phyloP scores from a whole-genome alignment of 371 early-diverging fungal species.

The Blakeslea trispora region DNA sequence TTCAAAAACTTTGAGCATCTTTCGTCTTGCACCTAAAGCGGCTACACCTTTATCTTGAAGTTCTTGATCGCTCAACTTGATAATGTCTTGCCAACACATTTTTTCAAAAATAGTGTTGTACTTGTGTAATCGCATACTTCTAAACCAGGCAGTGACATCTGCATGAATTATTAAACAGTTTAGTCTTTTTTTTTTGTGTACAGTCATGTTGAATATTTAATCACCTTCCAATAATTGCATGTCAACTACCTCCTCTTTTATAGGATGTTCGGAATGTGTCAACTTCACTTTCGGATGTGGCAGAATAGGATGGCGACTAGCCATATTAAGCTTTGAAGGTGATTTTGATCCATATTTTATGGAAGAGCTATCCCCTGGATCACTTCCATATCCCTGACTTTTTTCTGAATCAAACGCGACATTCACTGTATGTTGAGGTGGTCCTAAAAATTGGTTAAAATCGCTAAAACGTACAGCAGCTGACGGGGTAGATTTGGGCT shows the following conservation, averaged over 20 bases:
- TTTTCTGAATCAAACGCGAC: too few relatives aligned
- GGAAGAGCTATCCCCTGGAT: constrained; percentile 16
- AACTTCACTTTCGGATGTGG: neutral
- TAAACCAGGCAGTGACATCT: constrained; percentile 92
- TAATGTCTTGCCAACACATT: constrained; percentile 86
- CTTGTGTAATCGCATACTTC: constrained; percentile 82
- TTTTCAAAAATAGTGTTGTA: constrained; percentile 87
- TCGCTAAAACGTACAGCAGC: constrained; percentile 10
- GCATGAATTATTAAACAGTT: neutral
- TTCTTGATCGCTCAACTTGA: constrained; percentile 80
- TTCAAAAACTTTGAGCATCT: constrained; percentile 95
- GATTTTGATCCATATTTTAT: constrained; percentile 17
- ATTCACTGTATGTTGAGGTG: too few relatives aligned
- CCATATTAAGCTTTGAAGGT: too few relatives aligned
- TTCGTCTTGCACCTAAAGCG: constrained; percentile 92
- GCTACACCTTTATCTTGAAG: constrained; percentile 83
- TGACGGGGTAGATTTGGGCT: neutral
- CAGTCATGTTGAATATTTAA: neutral
- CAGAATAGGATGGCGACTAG: too few relatives aligned
- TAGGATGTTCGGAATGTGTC: constrained; percentile 11
- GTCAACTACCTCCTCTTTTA: constrained; percentile 74
- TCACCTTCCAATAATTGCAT: constrained; percentile 74
- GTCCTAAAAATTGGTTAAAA: neutral
- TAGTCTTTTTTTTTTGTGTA: constrained; percentile 1
- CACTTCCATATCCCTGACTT: constrained; percentile 9